Conservation (phyloP, 2,329 filamentous ascomycete genomes). For the Aspergillus intermedius region DNA sequence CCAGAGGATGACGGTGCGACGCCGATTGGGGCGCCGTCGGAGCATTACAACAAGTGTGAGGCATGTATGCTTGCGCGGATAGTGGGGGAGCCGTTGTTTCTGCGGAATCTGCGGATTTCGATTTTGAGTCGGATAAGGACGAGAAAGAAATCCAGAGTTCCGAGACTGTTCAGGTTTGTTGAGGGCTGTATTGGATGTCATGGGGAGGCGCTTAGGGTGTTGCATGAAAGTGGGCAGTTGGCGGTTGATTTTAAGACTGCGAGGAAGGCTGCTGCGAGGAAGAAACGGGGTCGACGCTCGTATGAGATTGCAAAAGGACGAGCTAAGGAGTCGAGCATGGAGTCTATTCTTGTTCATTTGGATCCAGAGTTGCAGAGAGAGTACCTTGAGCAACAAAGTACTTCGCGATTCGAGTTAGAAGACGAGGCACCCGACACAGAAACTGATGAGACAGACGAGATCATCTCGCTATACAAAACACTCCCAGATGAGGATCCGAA, state of each 20-base stretch:
- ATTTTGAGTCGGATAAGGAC: constrained; percentile 27
- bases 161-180: constrained; percentile 23
- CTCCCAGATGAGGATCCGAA: neutral
- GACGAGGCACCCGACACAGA: neutral
- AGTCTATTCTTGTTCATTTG: neutral
- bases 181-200: constrained; percentile 22
- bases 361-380: neutral
- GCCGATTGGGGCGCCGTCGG: constrained; percentile 12
- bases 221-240: constrained; percentile 10
- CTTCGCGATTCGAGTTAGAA: neutral
- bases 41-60: constrained; percentile 29
- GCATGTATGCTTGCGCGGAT: constrained; percentile 34
- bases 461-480: neutral
- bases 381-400: neutral
- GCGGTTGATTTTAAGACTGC: constrained; percentile 9
- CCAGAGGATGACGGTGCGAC: neutral
- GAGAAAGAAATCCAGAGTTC: constrained; percentile 12
- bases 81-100: constrained; percentile 13
- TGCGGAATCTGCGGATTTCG: constrained; percentile 25
- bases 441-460: neutral
- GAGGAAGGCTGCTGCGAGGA: constrained; percentile 15
- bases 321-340: neutral
- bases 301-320: too few relatives aligned
- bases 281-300: neutral
- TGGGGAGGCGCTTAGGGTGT: constrained; percentile 4